These are phyloP conservation scores for Tolypocladium ovalisporum DNA, from an alignment of 2,329 filamentous ascomycete genomes.

Conservation along the genomic window DNA sequence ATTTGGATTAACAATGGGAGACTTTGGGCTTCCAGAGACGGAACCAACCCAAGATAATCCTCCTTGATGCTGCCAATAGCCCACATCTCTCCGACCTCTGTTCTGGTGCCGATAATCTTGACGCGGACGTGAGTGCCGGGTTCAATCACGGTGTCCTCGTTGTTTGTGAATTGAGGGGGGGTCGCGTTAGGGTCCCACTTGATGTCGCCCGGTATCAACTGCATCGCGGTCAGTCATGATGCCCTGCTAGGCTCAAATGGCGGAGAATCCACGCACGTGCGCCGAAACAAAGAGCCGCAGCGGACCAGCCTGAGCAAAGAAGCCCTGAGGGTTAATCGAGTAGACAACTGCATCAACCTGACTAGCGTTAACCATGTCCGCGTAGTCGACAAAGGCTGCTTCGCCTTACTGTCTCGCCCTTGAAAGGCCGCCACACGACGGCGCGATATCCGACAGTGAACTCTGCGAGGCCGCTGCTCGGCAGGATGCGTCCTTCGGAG, in stretches of 20 bases:
- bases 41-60: conserved; percentile 54
- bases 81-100: conserved; percentile 90
- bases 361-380: conserved; percentile 19
- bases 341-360: conserved; percentile 91
- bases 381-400: conserved; percentile 5
- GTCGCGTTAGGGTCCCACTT: conserved; percentile 94
- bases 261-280: conserved; percentile 47
- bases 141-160: conserved; percentile 87
- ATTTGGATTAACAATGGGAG: conserved; percentile 5
- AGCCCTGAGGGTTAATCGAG: conserved; percentile 82
- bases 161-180: conserved; percentile 93
- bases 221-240: conserved; percentile 5
- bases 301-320: conserved; percentile 77
- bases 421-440: conserved; percentile 96
- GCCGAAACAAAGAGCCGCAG: conserved; percentile 70
- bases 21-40: background rate
- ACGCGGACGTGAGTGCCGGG: conserved; percentile 86
- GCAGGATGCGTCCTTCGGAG: conserved; percentile 83
- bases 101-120: conserved; percentile 88
- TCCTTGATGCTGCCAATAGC: conserved; percentile 96
- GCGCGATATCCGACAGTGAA: conserved; percentile 93
- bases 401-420: conserved; percentile 79
- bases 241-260: background rate
- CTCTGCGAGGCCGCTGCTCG: conserved; percentile 82
- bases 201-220: conserved; percentile 87